Conservation (phyloP, 106 monocot species). For the Dendrobium officinale region DNA sequence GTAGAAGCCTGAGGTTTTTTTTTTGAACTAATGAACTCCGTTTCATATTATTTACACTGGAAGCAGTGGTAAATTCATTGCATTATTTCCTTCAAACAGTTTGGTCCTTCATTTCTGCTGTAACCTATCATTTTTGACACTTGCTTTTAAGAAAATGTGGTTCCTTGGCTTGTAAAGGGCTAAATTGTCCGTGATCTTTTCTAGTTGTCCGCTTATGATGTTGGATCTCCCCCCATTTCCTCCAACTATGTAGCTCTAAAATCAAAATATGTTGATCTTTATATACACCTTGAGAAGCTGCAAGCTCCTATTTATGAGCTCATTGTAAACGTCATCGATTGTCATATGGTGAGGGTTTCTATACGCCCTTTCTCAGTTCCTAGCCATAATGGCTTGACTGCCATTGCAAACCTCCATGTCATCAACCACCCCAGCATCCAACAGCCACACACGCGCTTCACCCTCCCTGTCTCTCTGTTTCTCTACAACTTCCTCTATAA, state of each 20-base stretch:
- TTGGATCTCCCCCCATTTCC: background rate
- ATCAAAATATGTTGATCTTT: background rate
- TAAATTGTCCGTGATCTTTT: background rate
- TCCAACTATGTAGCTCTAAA: background rate
- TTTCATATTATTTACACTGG: background rate
- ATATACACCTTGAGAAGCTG: no score
- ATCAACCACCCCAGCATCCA: background rate
- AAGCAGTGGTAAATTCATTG: background rate
- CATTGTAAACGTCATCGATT: background rate
- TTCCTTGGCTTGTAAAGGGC: background rate
- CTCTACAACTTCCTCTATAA: background rate
- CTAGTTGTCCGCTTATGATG: background rate
- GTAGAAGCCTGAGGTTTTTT: background rate
- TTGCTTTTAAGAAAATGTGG: background rate
- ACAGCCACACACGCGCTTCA: background rate
- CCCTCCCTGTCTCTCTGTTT: background rate
- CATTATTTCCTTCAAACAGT: background rate
- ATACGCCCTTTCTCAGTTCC: background rate
- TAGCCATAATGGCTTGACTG: background rate
- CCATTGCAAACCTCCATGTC: background rate
- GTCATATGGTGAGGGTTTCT: no score
- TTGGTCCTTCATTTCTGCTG: background rate
- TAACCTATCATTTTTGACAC: background rate
- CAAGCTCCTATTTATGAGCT: background rate
- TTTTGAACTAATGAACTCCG: background rate